These are phyloP conservation scores for Myxozyma kluyveri DNA, from an alignment of 805 yeast genomes.

Conservation along the genomic window DNA sequence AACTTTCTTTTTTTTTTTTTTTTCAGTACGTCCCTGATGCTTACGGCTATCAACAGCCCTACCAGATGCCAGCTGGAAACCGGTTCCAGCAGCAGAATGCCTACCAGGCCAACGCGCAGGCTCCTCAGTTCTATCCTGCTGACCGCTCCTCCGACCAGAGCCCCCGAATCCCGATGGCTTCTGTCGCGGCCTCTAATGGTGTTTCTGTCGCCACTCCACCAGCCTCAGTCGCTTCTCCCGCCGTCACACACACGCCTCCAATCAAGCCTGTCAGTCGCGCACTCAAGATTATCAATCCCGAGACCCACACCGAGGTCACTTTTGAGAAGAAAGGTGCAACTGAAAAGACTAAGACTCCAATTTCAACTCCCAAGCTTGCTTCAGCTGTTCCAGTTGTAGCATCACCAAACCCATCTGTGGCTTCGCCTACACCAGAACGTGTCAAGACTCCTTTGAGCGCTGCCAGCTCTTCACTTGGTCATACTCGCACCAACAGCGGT, in stretches of 20 bases:
- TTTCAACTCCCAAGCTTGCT: slow-evolving; percentile 2
- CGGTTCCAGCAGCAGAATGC: slow-evolving; percentile 6
- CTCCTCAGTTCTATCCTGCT: slow-evolving; percentile 13
- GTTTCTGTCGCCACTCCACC: not conserved
- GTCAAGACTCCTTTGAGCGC: slow-evolving; percentile 8
- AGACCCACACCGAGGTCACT: slow-evolving; percentile 26
- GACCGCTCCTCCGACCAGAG: slow-evolving; percentile 18
- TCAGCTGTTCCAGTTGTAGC: slow-evolving; percentile 4
- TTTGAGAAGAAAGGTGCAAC: slow-evolving; percentile 8
- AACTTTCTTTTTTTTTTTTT: not conserved
- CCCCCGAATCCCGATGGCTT: slow-evolving; percentile 13
- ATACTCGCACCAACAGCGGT: slow-evolving; percentile 14
- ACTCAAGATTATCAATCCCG: slow-evolving; percentile 30
- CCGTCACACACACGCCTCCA: slow-evolving; percentile 2
- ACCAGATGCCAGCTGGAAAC: slow-evolving; percentile 1
- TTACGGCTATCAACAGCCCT: slow-evolving; percentile 5
- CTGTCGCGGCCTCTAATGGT: slow-evolving; percentile 10
- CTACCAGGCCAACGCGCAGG: slow-evolving; percentile 6
- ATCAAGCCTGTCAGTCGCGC: slow-evolving; percentile 24
- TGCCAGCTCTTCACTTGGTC: slow-evolving; percentile 13
- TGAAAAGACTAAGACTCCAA: slow-evolving; percentile 4
- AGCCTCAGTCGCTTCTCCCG: not conserved
- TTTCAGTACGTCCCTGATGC: not conserved
- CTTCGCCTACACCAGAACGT: slow-evolving; percentile 13
- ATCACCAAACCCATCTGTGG: slow-evolving; percentile 5